These are phyloP conservation scores for Passalora sequoiae DNA, from an alignment of 2,329 filamentous ascomycete species.

Conservation along the genomic window DNA sequence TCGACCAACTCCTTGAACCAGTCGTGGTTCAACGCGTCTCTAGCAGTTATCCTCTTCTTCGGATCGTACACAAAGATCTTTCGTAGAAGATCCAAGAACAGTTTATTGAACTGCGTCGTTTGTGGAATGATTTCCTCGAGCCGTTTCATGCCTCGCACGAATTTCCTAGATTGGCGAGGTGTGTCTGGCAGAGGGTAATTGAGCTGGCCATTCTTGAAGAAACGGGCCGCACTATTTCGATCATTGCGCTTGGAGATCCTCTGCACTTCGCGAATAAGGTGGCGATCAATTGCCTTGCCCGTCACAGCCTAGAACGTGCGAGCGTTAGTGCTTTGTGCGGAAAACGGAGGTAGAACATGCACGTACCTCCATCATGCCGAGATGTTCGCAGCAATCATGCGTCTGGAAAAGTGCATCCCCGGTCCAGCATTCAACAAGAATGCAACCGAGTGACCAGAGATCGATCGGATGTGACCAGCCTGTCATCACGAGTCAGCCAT, in stretches of 20 bases:
- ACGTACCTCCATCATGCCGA: conserved; percentile 69
- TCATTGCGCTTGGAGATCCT: conserved; percentile 27
- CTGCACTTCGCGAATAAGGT: conserved; percentile 32
- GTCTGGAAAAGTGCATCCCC: conserved; percentile 65
- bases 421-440: conserved; percentile 64
- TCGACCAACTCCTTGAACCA: conserved; percentile 62
- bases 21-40: conserved; percentile 59
- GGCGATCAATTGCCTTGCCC: conserved; percentile 29
- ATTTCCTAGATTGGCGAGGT: conserved; percentile 59
- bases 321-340: no score
- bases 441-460: conserved; percentile 66
- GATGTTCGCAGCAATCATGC: conserved; percentile 62
- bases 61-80: conserved; percentile 64
- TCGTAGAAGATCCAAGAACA: conserved; percentile 58
- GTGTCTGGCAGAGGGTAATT: conserved; percentile 62
- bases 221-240: conserved; percentile 26
- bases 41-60: conserved; percentile 59
- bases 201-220: conserved; percentile 45
- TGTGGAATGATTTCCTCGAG: conserved; percentile 58
- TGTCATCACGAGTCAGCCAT: conserved; percentile 6
- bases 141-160: conserved; percentile 63
- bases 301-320: no score
- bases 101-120: conserved; percentile 53
- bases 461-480: conserved; percentile 64
- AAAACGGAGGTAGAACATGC: no score